These are phyloP conservation scores for Melaleuca alternifolia DNA, from an alignment of 345 rosid species.

Conservation along the genomic window DNA sequence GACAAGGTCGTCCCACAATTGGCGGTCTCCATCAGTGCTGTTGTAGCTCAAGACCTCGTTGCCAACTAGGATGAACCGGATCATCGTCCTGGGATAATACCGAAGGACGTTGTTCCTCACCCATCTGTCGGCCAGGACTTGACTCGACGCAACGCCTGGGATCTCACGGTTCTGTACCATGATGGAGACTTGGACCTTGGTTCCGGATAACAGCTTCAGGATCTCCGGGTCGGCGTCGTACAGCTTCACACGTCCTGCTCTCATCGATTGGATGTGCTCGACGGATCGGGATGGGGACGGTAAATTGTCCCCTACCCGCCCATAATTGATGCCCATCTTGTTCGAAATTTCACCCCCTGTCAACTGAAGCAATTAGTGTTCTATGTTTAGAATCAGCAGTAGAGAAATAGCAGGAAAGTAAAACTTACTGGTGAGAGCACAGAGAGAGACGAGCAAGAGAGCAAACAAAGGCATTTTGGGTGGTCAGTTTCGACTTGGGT, in stretches of 20 bases:
- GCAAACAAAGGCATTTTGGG: background rate
- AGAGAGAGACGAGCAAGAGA: conserved; percentile 2
- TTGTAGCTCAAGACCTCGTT: conserved; percentile 60
- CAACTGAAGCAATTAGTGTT: background rate
- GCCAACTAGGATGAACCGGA: conserved; percentile 52
- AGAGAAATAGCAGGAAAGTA: background rate
- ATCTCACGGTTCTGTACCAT: conserved; percentile 61
- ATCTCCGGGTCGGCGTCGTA: conserved; percentile 51
- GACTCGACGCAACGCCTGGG: conserved; percentile 27
- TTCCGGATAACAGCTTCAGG: conserved; percentile 34
- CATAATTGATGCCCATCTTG: conserved; percentile 40
- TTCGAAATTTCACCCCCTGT: conserved; percentile 24
- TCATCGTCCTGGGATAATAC: conserved; percentile 41
- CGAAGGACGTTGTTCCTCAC: conserved; percentile 33
- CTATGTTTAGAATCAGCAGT: background rate
- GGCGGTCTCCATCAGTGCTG: conserved; percentile 19
- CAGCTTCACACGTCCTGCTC: conserved; percentile 45
- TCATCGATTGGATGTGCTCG: conserved; percentile 30
- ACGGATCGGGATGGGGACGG: conserved; percentile 47
- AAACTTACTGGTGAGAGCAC: conserved; percentile 11
- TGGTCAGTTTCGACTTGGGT: background rate
- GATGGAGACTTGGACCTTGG: conserved; percentile 40
- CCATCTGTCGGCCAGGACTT: conserved; percentile 37
- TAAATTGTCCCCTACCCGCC: conserved; percentile 40
- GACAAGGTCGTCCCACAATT: conserved; percentile 38